These are phyloP conservation scores for Fusarium sublunatum DNA, from an alignment of 2,329 filamentous ascomycete species.

Conservation along the genomic window DNA sequence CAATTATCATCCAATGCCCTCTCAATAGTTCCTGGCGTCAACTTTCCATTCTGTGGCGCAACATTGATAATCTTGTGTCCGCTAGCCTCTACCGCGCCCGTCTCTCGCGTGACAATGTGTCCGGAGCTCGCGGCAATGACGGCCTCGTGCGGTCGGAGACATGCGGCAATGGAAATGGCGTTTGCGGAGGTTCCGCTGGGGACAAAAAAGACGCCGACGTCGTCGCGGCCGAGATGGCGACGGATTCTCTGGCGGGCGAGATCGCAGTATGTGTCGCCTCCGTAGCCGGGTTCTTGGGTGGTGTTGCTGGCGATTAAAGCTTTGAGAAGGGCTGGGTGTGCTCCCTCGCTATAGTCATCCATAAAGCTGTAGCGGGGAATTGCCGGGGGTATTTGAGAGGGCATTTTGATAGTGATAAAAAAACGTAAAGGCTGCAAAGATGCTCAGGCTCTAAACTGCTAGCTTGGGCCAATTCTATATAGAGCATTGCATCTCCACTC, in stretches of 20 bases:
- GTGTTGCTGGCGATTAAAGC: conserved; percentile 58
- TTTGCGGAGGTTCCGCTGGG: conserved; percentile 64
- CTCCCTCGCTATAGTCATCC: conserved; percentile 65
- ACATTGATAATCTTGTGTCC: conserved; percentile 65
- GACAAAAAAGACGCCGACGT: conserved; percentile 62
- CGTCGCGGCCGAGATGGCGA: conserved; percentile 50
- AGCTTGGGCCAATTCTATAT: conserved; percentile 31
- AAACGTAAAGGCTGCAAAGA: neutral
- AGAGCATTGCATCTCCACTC: conserved; percentile 23
- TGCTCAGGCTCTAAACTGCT: neutral
- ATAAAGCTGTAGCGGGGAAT: conserved; percentile 57
- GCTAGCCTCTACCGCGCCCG: conserved; percentile 62
- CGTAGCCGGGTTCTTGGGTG: conserved; percentile 60
- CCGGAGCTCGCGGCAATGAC: conserved; percentile 62
- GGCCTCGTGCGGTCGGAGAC: conserved; percentile 61
- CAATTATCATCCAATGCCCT: conserved; percentile 60
- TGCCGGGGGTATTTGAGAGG: conserved; percentile 28
- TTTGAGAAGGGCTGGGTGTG: conserved; percentile 61
- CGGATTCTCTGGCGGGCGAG: conserved; percentile 57
- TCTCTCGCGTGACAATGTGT: conserved; percentile 62
- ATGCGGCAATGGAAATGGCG: conserved; percentile 63
- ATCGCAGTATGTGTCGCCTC: conserved; percentile 57
- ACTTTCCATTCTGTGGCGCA: conserved; percentile 58
- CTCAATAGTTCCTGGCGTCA: conserved; percentile 57
- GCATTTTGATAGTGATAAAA: conserved; percentile 24